Percentiles rank a stretch among this genome's conserved stretches.
Evolutionary conservation across 2,329 filamentous ascomycete genomes (phyloP).

Genomic region (Diplodia intermedia): DNA sequence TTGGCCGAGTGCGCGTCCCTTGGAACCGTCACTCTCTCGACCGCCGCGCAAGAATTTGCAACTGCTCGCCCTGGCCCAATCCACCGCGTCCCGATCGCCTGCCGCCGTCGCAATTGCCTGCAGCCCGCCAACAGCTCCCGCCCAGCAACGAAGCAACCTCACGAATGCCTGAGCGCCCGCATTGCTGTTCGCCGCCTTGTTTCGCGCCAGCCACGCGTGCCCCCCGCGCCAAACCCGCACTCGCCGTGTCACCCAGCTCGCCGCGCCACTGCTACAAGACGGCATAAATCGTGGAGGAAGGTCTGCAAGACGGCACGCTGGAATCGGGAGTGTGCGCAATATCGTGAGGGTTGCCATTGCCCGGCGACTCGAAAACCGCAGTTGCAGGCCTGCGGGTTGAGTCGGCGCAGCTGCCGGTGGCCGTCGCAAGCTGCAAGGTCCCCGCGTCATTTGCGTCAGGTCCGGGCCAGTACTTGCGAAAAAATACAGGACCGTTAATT

Average conservation of each 20-base stretch:
- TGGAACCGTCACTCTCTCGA: neutral
- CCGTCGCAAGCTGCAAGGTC: constrained; percentile 12
- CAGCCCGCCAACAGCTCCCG: constrained; percentile 4
- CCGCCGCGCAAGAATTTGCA: neutral
- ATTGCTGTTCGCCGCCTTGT: constrained; percentile 20
- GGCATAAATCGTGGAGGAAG: constrained; percentile 17
- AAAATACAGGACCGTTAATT: constrained; percentile 7
- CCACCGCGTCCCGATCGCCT: neutral
- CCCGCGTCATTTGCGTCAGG: neutral
- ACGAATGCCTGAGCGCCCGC: constrained; percentile 14
- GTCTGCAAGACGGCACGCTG: neutral
- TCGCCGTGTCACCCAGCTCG: constrained; percentile 16
- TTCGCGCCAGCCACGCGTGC: constrained; percentile 16
- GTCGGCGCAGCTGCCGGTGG: neutral
- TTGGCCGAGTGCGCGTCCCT: constrained; percentile 6
- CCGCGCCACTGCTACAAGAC: constrained; percentile 11
- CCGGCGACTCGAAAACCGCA: neutral
- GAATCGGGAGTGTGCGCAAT: neutral
- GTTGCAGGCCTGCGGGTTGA: neutral
- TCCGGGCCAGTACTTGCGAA: constrained; percentile 7
- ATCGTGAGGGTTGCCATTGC: neutral
- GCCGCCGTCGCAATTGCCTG: constrained; percentile 17
- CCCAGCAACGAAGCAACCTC: neutral
- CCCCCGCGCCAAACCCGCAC: constrained; percentile 2
- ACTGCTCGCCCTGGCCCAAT: constrained; percentile 7